These are phyloP conservation scores for Fusarium drepaniforme DNA, from an alignment of 2,329 filamentous ascomycete species.

Conservation along the genomic window DNA sequence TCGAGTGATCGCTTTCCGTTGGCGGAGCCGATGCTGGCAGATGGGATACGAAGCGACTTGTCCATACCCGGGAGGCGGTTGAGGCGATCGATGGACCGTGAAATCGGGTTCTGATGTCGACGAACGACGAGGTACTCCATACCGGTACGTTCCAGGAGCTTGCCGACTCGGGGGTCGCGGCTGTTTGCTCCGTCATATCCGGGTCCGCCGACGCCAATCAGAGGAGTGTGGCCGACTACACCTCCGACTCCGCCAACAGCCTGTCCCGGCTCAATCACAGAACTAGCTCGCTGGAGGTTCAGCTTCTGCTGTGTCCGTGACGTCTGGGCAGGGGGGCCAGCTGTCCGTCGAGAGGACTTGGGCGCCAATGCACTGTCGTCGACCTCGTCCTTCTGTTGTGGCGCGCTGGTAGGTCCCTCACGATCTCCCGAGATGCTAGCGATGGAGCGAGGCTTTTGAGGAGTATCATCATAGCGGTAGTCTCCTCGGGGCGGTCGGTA, in stretches of 20 bases:
- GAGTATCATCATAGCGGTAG: constrained; percentile 48
- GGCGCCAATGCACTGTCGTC: constrained; percentile 62
- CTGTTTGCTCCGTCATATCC: constrained; percentile 65
- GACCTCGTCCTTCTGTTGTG: constrained; percentile 46
- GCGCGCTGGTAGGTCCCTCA: constrained; percentile 38
- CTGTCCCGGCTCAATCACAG: constrained; percentile 75
- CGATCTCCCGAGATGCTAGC: constrained; percentile 48
- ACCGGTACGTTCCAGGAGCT: constrained; percentile 76
- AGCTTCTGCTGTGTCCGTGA: constrained; percentile 82
- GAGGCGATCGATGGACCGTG: constrained; percentile 67
- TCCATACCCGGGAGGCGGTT: constrained; percentile 63
- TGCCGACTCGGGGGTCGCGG: constrained; percentile 72
- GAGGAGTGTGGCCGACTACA: constrained; percentile 57
- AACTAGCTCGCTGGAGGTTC: constrained; percentile 79
- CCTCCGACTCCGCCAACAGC: constrained; percentile 50
- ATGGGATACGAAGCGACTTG: constrained; percentile 62
- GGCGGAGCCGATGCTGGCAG: constrained; percentile 51
- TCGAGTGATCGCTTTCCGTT: constrained; percentile 53
- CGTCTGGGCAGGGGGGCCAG: constrained; percentile 61
- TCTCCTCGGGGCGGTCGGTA: constrained; percentile 54
- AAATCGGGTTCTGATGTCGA: constrained; percentile 78
- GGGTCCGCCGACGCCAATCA: constrained; percentile 65
- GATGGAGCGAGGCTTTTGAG: constrained; percentile 58
- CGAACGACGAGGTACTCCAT: constrained; percentile 82
- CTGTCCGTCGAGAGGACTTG: constrained; percentile 55